A percentile compares a stretch with the other conserved stretches of the same genome.
Evolutionary conservation across 2,329 filamentous ascomycete species (phyloP).

Genomic region (Fusarium miscanthi): DNA sequence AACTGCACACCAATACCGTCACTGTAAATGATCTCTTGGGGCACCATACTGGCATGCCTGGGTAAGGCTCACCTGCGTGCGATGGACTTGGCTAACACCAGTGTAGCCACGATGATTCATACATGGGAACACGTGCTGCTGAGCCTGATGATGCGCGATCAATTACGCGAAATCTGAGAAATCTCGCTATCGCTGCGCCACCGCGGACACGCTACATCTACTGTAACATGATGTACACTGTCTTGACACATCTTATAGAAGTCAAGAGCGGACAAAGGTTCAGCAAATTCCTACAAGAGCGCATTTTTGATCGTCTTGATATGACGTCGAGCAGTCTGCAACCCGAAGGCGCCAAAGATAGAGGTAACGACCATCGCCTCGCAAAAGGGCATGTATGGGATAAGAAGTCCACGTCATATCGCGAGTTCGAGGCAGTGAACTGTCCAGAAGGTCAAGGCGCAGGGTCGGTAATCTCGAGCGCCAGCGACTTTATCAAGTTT

Average conservation of each 20-base stretch:
- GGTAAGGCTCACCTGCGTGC: not conserved
- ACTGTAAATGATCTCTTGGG: conserved; percentile 13
- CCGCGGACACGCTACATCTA: conserved; percentile 2
- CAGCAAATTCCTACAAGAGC: not conserved
- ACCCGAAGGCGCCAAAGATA: not conserved
- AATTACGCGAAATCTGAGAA: conserved; percentile 11
- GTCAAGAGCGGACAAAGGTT: not conserved
- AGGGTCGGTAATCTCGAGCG: conserved; percentile 45
- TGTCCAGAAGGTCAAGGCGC: conserved; percentile 47
- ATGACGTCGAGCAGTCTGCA: conserved; percentile 15
- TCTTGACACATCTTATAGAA: conserved; percentile 1
- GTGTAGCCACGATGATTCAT: conserved; percentile 7
- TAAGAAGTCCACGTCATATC: not conserved
- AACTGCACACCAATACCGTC: not conserved
- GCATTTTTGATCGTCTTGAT: not conserved
- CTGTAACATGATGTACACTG: conserved; percentile 29
- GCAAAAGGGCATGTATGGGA: conserved; percentile 26
- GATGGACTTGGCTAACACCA: accelerated
- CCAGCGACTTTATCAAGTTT: conserved; percentile 46
- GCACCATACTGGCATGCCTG: conserved; percentile 9
- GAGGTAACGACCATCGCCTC: not conserved
- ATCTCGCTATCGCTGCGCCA: not conserved
- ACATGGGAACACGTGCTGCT: not conserved
- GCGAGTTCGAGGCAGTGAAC: conserved; percentile 5
- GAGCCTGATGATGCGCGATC: not conserved